Conservation (phyloP, 225 moss, liverwort and hornwort genomes). For the Bryoerythrophyllum caledonicum region DNA sequence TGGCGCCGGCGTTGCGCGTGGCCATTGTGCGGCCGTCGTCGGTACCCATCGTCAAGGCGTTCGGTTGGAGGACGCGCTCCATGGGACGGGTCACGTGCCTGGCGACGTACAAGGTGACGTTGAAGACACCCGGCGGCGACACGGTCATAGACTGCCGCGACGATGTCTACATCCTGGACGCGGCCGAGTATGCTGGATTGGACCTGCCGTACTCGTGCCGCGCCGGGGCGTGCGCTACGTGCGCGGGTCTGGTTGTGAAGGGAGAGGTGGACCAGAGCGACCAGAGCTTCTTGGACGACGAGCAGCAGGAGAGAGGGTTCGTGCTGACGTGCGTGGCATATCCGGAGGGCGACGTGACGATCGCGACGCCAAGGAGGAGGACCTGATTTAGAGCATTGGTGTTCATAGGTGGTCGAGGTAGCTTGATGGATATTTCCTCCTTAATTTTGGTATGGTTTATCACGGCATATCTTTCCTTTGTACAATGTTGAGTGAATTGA, state of each 20-base stretch:
- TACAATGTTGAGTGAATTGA: neutral
- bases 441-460: neutral
- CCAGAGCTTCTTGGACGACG: constrained; percentile 33
- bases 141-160: neutral
- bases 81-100: constrained; percentile 41
- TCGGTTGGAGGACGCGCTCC: constrained; percentile 22
- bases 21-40: constrained; percentile 26
- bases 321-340: constrained; percentile 64
- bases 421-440: neutral
- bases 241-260: constrained; percentile 19
- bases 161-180: constrained; percentile 31
- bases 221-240: constrained; percentile 42
- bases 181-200: neutral
- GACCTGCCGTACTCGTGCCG: constrained; percentile 53
- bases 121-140: neutral
- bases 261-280: constrained; percentile 40
- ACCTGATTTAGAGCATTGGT: neutral
- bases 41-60: constrained; percentile 31
- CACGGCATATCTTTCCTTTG: neutral
- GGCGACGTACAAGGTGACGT: constrained; percentile 35
- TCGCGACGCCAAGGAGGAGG: constrained; percentile 57
- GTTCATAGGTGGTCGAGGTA: neutral
- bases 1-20: neutral
- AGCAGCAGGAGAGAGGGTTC: neutral
- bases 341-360: constrained; percentile 46